Evolutionary conservation across 2,329 filamentous ascomycete genomes (phyloP).

Genomic region (Trichoderma arundinaceum): DNA sequence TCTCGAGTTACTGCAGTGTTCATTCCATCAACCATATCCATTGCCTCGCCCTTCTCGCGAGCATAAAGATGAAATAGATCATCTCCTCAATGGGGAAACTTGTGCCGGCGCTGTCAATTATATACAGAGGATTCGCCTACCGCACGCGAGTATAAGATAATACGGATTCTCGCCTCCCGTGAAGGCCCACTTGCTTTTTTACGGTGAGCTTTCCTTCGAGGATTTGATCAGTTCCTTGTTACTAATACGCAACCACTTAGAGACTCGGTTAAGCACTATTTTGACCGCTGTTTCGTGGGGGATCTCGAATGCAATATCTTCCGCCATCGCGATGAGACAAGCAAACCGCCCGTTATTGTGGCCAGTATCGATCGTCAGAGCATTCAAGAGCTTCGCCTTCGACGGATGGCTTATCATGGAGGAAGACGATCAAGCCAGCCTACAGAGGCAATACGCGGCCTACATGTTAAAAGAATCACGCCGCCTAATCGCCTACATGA

Average conservation of each 20-base stretch:
- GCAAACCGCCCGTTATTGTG: not conserved
- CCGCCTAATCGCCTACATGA: not conserved
- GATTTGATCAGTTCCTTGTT: not conserved
- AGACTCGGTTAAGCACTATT: not conserved
- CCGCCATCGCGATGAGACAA: not conserved
- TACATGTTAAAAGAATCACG: not conserved
- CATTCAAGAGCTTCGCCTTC: not conserved
- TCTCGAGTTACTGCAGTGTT: constrained; percentile 5
- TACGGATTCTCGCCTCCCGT: not conserved
- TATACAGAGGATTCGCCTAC: no score
- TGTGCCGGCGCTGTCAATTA: not conserved
- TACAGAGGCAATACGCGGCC: not conserved
- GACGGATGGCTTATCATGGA: not conserved
- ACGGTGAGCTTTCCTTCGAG: not conserved
- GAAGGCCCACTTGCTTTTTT: not conserved
- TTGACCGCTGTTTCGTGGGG: not conserved
- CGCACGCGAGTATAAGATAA: not conserved
- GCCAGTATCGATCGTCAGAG: not conserved
- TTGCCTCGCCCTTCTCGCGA: not conserved
- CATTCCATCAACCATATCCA: not conserved
- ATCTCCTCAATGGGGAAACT: not conserved
- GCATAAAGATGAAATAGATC: not conserved
- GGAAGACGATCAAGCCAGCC: not conserved
- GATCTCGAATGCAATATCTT: not conserved
- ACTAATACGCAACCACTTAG: not conserved